Evolutionary conservation across 345 rosid genomes (phyloP).

Genomic region (Ailanthus altissimus): DNA sequence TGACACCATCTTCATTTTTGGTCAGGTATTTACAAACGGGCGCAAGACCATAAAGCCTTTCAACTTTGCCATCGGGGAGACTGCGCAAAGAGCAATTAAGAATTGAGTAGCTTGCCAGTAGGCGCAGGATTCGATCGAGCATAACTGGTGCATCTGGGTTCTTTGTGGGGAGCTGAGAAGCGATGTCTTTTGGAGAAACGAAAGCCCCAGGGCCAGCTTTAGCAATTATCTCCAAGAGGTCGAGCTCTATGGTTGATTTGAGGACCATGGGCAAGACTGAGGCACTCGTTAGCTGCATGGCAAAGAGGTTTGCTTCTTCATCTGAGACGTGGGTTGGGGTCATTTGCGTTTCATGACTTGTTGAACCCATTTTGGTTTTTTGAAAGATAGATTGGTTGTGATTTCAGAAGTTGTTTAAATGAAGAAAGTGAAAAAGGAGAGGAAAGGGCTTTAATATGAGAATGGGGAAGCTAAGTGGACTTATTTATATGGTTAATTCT

Average conservation of each 20-base stretch:
- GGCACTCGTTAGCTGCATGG: conserved; percentile 71
- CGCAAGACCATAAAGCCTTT: conserved; percentile 67
- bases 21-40: conserved; percentile 85
- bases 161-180: conserved; percentile 65
- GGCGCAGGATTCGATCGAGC: conserved; percentile 76
- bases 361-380: conserved; percentile 53
- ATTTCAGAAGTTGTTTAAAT: background rate
- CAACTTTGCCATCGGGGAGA: conserved; percentile 46
- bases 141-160: conserved; percentile 75
- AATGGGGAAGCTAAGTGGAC: too few relatives aligned
- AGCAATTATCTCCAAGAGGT: conserved; percentile 80
- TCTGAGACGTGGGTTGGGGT: conserved; percentile 69
- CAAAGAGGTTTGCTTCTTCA: conserved; percentile 70
- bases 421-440: background rate
- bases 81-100: conserved; percentile 49
- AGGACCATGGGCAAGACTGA: conserved; percentile 88
- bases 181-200: conserved; percentile 63
- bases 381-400: background rate
- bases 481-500: too few relatives aligned
- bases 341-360: conserved; percentile 58
- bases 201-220: conserved; percentile 52
- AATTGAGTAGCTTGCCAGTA: conserved; percentile 65
- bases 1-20: conserved; percentile 79
- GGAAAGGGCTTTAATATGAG: background rate
- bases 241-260: conserved; percentile 85